A percentile compares a stretch with the other conserved stretches of the same genome.
Evolutionary conservation across 305 asterid genomes (phyloP).

Genomic region (Ajuga reptans): DNA sequence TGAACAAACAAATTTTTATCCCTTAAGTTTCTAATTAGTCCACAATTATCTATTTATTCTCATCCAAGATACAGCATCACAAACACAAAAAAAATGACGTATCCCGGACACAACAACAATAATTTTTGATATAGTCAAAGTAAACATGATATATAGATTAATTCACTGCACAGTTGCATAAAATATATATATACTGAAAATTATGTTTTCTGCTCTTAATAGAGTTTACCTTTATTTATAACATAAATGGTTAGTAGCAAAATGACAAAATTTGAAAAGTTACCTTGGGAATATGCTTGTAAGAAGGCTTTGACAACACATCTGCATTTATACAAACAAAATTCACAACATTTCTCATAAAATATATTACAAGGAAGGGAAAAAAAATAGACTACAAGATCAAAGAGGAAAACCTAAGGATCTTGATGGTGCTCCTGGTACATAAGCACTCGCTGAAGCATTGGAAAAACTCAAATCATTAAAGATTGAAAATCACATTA

Average conservation of each 20-base stretch:
- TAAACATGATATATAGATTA: neutral
- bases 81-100: neutral
- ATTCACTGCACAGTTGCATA: neutral
- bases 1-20: too few species aligned
- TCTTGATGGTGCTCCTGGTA: conserved; percentile 81
- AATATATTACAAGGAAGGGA: conserved; percentile 2
- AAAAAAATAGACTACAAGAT: conserved; percentile 7
- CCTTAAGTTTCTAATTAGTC: too few species aligned
- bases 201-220: neutral
- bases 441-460: conserved; percentile 83
- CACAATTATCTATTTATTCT: too few species aligned
- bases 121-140: conserved; percentile 8
- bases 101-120: neutral
- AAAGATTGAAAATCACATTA: conserved; percentile 11
- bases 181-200: neutral
- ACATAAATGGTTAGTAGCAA: neutral
- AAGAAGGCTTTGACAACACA: conserved; percentile 49
- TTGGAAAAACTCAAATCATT: conserved; percentile 19
- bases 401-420: conserved; percentile 36
- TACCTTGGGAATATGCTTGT: conserved; percentile 94
- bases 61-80: too few species aligned
- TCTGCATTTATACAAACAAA: conserved; percentile 36
- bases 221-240: too few species aligned
- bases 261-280: conserved; percentile 12
- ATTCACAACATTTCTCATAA: conserved; percentile 15